Conservation (phyloP, 352 stramenopile species). For the Phytophthora colocasiae region DNA sequence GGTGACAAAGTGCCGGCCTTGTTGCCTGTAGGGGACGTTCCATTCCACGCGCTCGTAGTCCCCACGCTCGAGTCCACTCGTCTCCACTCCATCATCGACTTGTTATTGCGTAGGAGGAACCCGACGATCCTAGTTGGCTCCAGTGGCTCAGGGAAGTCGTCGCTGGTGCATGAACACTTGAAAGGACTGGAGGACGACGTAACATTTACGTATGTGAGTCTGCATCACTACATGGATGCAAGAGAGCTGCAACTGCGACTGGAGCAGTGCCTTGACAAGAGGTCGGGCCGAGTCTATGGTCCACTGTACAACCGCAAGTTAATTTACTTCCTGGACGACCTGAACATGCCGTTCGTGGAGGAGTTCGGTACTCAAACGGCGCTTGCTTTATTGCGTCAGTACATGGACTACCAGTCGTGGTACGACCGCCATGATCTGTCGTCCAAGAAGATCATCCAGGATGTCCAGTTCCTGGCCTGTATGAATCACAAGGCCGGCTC, state of each 20-base stretch:
- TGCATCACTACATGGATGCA: slow-evolving; percentile 92
- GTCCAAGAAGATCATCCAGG: slow-evolving; percentile 89
- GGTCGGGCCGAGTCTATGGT: slow-evolving; percentile 85
- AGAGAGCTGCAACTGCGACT: slow-evolving; percentile 78
- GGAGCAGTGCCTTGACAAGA: slow-evolving; percentile 88
- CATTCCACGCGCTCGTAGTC: slow-evolving; percentile 74
- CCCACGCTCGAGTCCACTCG: slow-evolving; percentile 82
- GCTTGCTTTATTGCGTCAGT: slow-evolving; percentile 89
- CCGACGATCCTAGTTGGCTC: slow-evolving; percentile 85
- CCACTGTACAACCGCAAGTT: slow-evolving; percentile 82
- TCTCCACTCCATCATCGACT: slow-evolving; percentile 66
- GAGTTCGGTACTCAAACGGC: slow-evolving; percentile 92
- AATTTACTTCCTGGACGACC: slow-evolving; percentile 92
- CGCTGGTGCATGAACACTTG: slow-evolving; percentile 79
- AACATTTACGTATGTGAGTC: slow-evolving; percentile 60
- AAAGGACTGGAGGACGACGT: slow-evolving; percentile 71
- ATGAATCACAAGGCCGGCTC: slow-evolving; percentile 94
- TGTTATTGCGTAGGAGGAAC: slow-evolving; percentile 52
- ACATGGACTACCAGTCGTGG: slow-evolving; percentile 93
- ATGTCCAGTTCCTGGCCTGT: slow-evolving; percentile 86
- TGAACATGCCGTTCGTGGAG: slow-evolving; percentile 92
- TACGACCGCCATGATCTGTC: slow-evolving; percentile 90
- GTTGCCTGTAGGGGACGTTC: slow-evolving; percentile 41
- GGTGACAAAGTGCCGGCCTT: slow-evolving; percentile 62
- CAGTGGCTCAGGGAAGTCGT: slow-evolving; percentile 88